phyloP scores from a whole-genome alignment of 257 asterid species.

The Solanum clarkiae region DNA sequence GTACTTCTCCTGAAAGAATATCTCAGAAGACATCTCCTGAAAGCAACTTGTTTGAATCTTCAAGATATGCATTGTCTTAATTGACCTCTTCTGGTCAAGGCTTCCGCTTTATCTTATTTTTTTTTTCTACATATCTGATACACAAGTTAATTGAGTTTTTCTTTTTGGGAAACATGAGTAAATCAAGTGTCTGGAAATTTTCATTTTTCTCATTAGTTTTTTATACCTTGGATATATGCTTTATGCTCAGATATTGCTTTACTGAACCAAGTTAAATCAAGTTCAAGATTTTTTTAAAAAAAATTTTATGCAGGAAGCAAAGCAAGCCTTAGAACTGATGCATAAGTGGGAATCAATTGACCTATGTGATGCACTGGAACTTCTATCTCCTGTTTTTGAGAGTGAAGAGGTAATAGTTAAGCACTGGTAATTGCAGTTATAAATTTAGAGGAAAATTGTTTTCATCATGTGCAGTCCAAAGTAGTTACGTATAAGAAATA shows the following conservation, averaged over 20 bases:
- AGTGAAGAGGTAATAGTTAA: conserved; percentile 78
- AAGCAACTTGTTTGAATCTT: background rate
- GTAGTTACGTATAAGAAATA: background rate
- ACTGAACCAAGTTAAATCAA: background rate
- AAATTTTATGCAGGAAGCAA: conserved; percentile 65
- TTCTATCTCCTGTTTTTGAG: conserved; percentile 92
- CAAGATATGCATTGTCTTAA: background rate
- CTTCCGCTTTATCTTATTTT: background rate
- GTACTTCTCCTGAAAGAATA: background rate
- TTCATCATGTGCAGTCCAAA: background rate
- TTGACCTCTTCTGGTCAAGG: background rate
- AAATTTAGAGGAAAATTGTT: background rate
- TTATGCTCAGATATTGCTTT: background rate
- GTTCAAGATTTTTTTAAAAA: background rate
- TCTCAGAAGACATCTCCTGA: background rate
- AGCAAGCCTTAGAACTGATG: conserved; percentile 93
- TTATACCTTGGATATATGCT: background rate
- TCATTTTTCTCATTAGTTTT: background rate
- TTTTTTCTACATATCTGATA: background rate
- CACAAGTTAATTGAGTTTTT: background rate
- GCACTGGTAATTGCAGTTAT: conserved; percentile 1
- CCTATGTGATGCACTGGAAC: conserved; percentile 94
- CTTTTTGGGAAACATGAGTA: background rate
- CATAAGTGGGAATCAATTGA: conserved; percentile 95
- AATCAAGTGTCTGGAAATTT: background rate